Base-by-base conservation (phyloP, 805 yeast genomes). In the Metschnikowia colocasiae region DNA sequence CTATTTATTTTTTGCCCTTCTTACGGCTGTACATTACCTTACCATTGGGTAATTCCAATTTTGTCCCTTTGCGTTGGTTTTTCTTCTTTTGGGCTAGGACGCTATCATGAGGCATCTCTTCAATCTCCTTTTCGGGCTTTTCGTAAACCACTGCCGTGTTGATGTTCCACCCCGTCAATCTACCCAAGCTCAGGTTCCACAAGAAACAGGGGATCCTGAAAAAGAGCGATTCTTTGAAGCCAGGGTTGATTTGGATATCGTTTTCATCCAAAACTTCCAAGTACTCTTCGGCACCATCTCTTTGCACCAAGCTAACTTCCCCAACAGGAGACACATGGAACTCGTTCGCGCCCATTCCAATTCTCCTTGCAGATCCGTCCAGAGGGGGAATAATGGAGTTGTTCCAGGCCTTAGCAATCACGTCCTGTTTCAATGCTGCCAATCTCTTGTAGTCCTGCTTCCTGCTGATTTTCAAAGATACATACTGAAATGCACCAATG, bases 281-380 rank as follows among this genome's bases (percentile, higher is more conserved):
- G 16, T 36, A 37, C 12, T 52, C 51, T 0, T 67, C 59, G 15
- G 71, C 68, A 27, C 71, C 68, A 31, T 71, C 69, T 1, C 46
- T 50, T 50, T 80, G 83, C 6, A 79, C 63, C 20, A 80, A 61
- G 20, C 57, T 51, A 9, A 85, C 83, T 1, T 69, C 62, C 12
- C 87, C 88, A 47, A 79, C 80, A 31, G 77, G 68, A 44, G 77
- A 75, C 2, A 85, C 80, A 18, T 80, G 43, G 50, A 85, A 79
- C 29, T 74, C 71, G 56, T 76, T 79, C 2, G 79, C 81, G 44
- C 69, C 67, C 10, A 63, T 63, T 15, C 70, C 74, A 12, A 79
- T 68, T 48, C 67, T 75, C 29, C 78, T 62, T 59, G 70, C 79
- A 49, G 64, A 67, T 10, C 73, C 81, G 54, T 78, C 82, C 23